Evolutionary conservation across 1,284 basidiomycete genomes (phyloP).

Genomic region (Pseudozyma tsukubaensis): DNA sequence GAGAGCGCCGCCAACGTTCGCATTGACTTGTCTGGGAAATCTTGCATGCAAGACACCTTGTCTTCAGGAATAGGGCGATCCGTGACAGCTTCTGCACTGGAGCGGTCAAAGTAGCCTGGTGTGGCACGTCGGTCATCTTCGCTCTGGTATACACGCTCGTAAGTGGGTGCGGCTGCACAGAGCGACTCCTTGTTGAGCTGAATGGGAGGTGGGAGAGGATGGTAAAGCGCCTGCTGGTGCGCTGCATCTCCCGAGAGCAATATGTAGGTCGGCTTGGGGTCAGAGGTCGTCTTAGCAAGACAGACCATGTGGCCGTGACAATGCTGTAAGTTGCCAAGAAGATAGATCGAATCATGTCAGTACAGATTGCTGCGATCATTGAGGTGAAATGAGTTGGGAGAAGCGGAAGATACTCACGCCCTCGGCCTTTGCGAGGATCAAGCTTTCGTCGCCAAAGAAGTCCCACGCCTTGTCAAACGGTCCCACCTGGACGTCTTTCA

Average conservation of each 20-base stretch:
- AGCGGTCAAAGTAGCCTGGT: slow-evolving; percentile 20
- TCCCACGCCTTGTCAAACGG: slow-evolving; percentile 27
- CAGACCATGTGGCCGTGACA: slow-evolving; percentile 27
- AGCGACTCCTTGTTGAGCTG: slow-evolving; percentile 16
- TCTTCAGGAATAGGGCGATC: slow-evolving; percentile 13
- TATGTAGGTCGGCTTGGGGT: slow-evolving; percentile 2
- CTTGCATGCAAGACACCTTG: slow-evolving; percentile 23
- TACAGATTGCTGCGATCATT: not conserved
- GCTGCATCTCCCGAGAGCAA: slow-evolving; percentile 28
- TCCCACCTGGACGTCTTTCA: slow-evolving; percentile 13
- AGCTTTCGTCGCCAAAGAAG: slow-evolving; percentile 25
- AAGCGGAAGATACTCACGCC: slow-evolving; percentile 15
- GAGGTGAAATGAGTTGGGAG: not conserved
- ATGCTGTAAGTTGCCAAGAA: slow-evolving; percentile 9
- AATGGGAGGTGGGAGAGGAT: slow-evolving; percentile 18
- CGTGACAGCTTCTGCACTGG: slow-evolving; percentile 8
- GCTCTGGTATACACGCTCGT: slow-evolving; percentile 1
- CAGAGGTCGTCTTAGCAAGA: slow-evolving; percentile 11
- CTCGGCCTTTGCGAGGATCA: slow-evolving; percentile 14
- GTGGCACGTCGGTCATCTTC: slow-evolving; percentile 18
- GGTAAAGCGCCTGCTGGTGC: slow-evolving; percentile 33
- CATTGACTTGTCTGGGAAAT: slow-evolving; percentile 22
- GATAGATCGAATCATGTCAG: not conserved
- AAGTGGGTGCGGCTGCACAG: not conserved
- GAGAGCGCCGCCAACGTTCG: slow-evolving; percentile 15